phyloP scores from a whole-genome alignment of 2,329 filamentous ascomycete genomes.

The Ophioceras dolichostomum region DNA sequence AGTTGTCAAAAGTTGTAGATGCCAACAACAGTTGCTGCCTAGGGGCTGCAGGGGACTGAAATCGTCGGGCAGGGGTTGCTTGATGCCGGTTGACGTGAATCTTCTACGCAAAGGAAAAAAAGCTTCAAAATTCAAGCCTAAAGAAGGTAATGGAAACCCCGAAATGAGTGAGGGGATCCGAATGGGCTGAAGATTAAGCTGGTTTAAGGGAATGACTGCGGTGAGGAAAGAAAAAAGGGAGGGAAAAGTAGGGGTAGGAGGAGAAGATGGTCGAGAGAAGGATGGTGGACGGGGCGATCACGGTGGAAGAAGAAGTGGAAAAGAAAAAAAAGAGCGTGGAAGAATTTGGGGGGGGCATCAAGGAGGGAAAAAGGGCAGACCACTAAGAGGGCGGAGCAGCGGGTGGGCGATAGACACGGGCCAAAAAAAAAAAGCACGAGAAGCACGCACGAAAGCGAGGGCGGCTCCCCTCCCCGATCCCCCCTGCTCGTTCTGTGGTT shows the following conservation, averaged over 20 bases:
- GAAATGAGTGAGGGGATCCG: conserved; percentile 40
- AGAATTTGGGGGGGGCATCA: conserved; percentile 3
- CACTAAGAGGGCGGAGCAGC: conserved; percentile 6
- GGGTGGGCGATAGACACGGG: neutral
- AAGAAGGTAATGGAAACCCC: conserved; percentile 32
- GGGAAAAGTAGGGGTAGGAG: conserved; percentile 7
- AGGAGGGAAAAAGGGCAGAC: conserved; percentile 4
- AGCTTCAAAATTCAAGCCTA: conserved; percentile 18
- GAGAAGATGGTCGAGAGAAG: neutral
- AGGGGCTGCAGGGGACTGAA: no score
- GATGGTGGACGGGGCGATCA: neutral
- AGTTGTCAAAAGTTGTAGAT: no score
- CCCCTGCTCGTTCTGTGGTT: neutral
- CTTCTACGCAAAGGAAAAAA: no score
- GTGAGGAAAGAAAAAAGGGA: conserved; percentile 29
- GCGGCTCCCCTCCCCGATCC: neutral
- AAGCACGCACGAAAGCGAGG: no score
- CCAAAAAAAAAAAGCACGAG: no score
- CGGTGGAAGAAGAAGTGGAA: neutral
- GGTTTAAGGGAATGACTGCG: conserved; percentile 38
- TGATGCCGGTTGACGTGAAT: no score
- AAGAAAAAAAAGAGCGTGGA: conserved; percentile 1
- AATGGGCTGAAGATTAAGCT: conserved; percentile 19
- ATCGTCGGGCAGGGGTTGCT: no score
- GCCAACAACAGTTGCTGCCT: no score